Base-by-base conservation (phyloP, 331 rosid species). In the Malus hybrid region DNA sequence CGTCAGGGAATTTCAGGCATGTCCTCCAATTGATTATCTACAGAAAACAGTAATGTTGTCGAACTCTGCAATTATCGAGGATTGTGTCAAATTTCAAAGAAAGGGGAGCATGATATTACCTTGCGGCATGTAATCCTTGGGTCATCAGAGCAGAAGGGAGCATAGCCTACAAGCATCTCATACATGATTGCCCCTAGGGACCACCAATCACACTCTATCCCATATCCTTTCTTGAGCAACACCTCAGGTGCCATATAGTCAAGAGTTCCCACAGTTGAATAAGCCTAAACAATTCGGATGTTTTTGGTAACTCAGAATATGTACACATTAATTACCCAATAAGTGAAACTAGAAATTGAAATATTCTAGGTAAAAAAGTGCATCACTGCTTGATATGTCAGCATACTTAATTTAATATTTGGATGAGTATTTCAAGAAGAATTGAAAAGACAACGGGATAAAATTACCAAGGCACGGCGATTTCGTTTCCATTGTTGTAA, bases 171-270 rank as follows among this genome's bases (percentile, higher is more conserved):
- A 72, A 94, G 93, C 99, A 94, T 94, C 89, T 94, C 99, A 55
- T 92, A 94, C 99, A 94, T 79, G 85, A 94, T 94, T 34, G 99
- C 97, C 72, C 99, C 99, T 75, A 94, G 88, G 24, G 99, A 94
- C 99, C 99, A 94, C 99, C 99, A 94, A 85, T 94, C 99, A 78
- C 99, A 94, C 84, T 94, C 99, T 29, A 94, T 89, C 76, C 97
- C 99, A 24, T 24, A 24, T 24, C 24, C 24, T 24, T 24, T 24
- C 24, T 24, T 24, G 24, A 24, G 24, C 24, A 94, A 75, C 69
- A 94, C 93, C 84, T 94, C 99, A 36, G 99, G 99, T 59, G 99
- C 99, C 99, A 94, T 94, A 78, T 94, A 94, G 85, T 94, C 99
- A 81, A 94, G 97, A 72, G 99, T 94, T 78, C 99, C 99, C 72